A percentile compares a stretch with the other conserved stretches of the same genome.
phyloP scores from a whole-genome alignment of 2,329 filamentous ascomycete species.

The Zymoseptoria pseudotritici region DNA sequence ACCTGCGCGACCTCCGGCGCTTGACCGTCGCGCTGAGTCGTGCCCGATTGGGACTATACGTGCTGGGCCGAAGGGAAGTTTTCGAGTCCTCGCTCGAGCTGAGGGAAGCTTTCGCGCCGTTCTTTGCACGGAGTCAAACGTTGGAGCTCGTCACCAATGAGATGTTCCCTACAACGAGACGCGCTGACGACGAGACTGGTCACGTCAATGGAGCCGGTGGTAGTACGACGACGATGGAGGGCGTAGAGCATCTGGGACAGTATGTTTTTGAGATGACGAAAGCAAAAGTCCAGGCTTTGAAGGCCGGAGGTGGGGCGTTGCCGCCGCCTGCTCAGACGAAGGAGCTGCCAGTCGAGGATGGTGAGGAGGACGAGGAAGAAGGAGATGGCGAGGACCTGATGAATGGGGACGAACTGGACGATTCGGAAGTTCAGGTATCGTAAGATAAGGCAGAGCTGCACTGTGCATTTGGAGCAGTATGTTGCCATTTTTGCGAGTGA shows the following conservation, averaged over 20 bases:
- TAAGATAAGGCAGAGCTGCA: not conserved
- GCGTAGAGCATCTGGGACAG: conserved; percentile 87
- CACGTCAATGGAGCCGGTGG: not conserved
- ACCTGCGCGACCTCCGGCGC: conserved; percentile 85
- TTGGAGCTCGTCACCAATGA: conserved; percentile 76
- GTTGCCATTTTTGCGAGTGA: not conserved
- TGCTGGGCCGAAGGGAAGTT: conserved; percentile 78
- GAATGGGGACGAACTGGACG: conserved; percentile 15
- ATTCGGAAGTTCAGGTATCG: not conserved
- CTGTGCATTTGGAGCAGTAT: not conserved
- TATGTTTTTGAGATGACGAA: conserved; percentile 96
- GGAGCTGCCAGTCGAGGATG: not conserved
- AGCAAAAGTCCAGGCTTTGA: conserved; percentile 55
- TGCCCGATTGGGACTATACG: conserved; percentile 82
- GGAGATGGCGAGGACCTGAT: conserved; percentile 29
- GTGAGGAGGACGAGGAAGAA: conserved; percentile 15
- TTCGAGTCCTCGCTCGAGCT: conserved; percentile 88
- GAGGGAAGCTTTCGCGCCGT: conserved; percentile 71
- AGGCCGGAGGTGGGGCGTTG: conserved; percentile 31
- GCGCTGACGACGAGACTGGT: conserved; percentile 41
- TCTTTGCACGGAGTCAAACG: conserved; percentile 61
- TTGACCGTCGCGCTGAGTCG: conserved; percentile 92
- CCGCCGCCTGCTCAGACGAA: conserved; percentile 15
- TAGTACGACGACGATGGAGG: conserved; percentile 68
- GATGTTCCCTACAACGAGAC: conserved; percentile 64